Evolutionary conservation across 1,284 basidiomycete genomes (phyloP).

Genomic region (Ceratobasidium sp.): DNA sequence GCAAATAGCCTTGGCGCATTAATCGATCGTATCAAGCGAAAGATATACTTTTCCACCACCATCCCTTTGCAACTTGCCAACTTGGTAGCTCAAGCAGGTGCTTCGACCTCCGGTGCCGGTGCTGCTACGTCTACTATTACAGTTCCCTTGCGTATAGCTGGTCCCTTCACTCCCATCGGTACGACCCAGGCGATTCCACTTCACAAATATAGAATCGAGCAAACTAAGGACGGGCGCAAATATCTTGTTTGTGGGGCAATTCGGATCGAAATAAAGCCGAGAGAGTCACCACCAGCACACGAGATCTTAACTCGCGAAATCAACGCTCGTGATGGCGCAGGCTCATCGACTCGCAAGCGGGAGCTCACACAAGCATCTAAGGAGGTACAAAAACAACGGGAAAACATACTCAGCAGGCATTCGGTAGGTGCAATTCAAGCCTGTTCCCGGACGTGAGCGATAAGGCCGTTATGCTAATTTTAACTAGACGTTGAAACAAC

Average conservation of each 20-base stretch:
- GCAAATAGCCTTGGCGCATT: background rate
- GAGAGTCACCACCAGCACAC: background rate
- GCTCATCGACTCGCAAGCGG: background rate
- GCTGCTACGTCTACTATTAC: too few species aligned
- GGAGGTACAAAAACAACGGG: conserved; percentile 5
- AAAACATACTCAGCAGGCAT: conserved; percentile 23
- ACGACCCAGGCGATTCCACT: background rate
- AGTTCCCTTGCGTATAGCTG: too few species aligned
- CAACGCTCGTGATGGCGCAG: background rate
- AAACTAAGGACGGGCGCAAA: background rate
- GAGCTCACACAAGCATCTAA: background rate
- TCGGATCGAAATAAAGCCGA: background rate
- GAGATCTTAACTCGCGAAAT: background rate
- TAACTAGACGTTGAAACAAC: conserved; percentile 54
- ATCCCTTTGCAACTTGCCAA: too few species aligned
- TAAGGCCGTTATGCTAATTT: background rate
- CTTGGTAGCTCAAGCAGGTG: too few species aligned
- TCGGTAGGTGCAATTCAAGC: conserved; percentile 23
- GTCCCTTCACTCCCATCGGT: background rate
- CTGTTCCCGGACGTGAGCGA: background rate
- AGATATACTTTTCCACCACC: too few species aligned
- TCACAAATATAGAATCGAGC: background rate
- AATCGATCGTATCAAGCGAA: too few species aligned
- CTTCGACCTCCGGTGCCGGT: too few species aligned
- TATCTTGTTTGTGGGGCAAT: background rate